Evolutionary conservation across 441 rosid species (phyloP), one percentile per base, ranked within the genome.

Genomic region (Geranium incanum): DNA sequence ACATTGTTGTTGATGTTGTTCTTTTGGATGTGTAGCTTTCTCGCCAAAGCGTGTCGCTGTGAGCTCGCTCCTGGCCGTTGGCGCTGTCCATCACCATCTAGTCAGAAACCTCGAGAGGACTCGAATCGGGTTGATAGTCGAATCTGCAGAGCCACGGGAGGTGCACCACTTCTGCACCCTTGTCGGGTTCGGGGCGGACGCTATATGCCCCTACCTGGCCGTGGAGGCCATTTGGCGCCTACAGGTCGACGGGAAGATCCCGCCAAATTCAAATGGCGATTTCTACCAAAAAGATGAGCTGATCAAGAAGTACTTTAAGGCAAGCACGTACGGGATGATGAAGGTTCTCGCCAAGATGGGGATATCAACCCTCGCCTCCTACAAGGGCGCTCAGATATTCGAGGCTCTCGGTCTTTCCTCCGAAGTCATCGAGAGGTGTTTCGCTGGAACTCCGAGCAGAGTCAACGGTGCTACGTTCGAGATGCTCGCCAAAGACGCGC

Each of bases 271-370:
- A 69, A 83, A 73, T n/a, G 98, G 98, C 6, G 92, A 86, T 68
- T 87, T 93, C 80, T 88, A 81, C 79, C 88, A 95, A 18, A 90
- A 92, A 88, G 88, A 83, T 19, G 98, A 93, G 81, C 85, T 93
- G 77, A 89, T 93, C 55, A 91, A 89, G 80, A 93, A 86, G 84
- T 96, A 93, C 83, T 96, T 90, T 83, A 93, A 90, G 80, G 99
- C 99, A 66, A 96, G 99, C 83, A 92, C 83, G 83, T 96, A 93
- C 75, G 99, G 99, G 71, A 96, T 96, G 99, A 96, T 96, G 99
- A 96, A 96, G 84, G 99, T 96, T 76, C 97, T 96, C 66, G 99
- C 99, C 28, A 96, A 93, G 78, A 96, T 96, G 99, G 99, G 99
- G 70, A 96, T 96, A 70, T 96, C 99, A 18, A 96, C 99, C 55